Evolutionary conservation across 768 basidiomycete species (phyloP).

Genomic region (Sporobolomyces phaffii): DNA sequence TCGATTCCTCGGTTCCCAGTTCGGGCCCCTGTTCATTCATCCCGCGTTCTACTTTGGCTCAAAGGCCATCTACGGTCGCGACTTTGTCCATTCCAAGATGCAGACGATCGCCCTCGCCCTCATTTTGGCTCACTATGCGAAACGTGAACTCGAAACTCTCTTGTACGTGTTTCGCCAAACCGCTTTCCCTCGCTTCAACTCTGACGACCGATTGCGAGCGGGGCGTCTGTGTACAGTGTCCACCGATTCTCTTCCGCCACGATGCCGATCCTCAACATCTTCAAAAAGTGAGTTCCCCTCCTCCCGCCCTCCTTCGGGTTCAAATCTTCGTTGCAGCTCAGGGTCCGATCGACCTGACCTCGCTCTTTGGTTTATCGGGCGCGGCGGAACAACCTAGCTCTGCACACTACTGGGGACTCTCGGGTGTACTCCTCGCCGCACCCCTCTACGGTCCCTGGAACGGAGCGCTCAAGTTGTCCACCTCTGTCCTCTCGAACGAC

Average conservation of each 20-base stretch:
- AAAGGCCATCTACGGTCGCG: constrained; percentile 61
- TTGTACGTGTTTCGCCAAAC: constrained; percentile 55
- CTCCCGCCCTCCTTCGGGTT: neutral
- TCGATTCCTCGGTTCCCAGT: constrained; percentile 49
- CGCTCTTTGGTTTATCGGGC: too few relatives aligned
- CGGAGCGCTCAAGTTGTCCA: constrained; percentile 60
- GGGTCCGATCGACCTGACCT: too few relatives aligned
- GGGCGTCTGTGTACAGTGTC: constrained; percentile 60
- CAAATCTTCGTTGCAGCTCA: too few relatives aligned
- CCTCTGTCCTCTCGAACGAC: constrained; percentile 61
- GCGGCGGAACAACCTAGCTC: constrained; percentile 62
- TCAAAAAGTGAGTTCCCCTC: constrained; percentile 67
- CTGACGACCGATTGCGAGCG: neutral
- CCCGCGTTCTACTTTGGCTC: constrained; percentile 70
- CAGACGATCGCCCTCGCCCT: constrained; percentile 73
- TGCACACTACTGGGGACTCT: constrained; percentile 77
- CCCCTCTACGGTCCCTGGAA: constrained; percentile 77
- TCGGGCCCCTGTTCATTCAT: constrained; percentile 82
- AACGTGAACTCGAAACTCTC: constrained; percentile 85
- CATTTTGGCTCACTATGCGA: constrained; percentile 78
- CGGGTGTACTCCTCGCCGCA: constrained; percentile 69
- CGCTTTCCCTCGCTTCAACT: neutral
- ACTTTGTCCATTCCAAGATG: constrained; percentile 66
- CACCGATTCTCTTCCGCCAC: constrained; percentile 94
- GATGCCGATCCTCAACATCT: constrained; percentile 77